Conservation (phyloP, 2,329 filamentous ascomycete species). For the Drechslerella dactyloides region DNA sequence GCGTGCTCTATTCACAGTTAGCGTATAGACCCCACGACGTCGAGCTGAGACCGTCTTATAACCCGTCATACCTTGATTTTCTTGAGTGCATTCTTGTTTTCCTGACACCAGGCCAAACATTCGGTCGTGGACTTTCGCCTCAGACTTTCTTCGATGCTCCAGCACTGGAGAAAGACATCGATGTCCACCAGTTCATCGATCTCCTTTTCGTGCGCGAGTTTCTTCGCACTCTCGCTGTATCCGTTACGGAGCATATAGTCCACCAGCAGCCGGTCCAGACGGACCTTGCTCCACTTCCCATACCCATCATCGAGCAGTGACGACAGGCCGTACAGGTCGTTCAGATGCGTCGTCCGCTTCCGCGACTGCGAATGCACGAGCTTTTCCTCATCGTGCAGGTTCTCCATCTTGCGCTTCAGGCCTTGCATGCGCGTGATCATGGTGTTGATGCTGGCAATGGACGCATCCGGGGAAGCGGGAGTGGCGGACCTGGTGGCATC, state of each 20-base stretch:
- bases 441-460: conserved; percentile 79
- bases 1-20: conserved; percentile 66
- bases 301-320: conserved; percentile 90
- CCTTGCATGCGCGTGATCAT: conserved; percentile 86
- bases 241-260: conserved; percentile 88
- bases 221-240: conserved; percentile 76
- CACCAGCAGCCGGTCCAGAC: conserved; percentile 84
- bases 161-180: conserved; percentile 83
- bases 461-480: conserved; percentile 69
- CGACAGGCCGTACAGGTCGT: conserved; percentile 78
- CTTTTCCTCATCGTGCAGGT: conserved; percentile 78
- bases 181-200: conserved; percentile 86
- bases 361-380: conserved; percentile 76
- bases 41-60: conserved; percentile 13
- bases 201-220: conserved; percentile 74
- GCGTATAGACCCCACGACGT: conserved; percentile 46
- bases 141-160: conserved; percentile 76
- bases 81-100: conserved; percentile 90
- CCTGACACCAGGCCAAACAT: conserved; percentile 85
- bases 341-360: conserved; percentile 78
- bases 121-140: conserved; percentile 73
- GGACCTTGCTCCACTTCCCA: conserved; percentile 81
- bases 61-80: conserved; percentile 74
- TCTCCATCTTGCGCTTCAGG: conserved; percentile 83
- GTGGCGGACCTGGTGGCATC: conserved; percentile 69